These are phyloP conservation scores for Polygonum maritimum DNA, from an alignment of 148 eudicot genomes.

Conservation along the genomic window DNA sequence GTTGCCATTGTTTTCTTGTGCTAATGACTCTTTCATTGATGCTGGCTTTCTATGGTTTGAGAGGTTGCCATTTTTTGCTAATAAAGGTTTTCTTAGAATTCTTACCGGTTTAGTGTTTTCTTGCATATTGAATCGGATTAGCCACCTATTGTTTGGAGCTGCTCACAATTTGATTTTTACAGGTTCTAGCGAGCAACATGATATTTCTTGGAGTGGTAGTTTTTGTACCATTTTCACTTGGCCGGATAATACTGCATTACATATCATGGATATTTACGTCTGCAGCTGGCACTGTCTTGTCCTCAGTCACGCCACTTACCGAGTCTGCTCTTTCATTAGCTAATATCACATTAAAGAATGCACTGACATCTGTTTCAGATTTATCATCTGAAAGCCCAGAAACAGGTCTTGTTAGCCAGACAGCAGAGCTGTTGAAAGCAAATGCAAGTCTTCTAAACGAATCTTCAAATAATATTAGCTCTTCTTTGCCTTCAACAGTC, in stretches of 20 bases:
- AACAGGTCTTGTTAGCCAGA: slow-evolving; percentile 36
- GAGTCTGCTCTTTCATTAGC: slow-evolving; percentile 77
- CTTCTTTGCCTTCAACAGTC: slow-evolving; percentile 44
- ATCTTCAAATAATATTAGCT: slow-evolving; percentile 38
- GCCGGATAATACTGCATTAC: slow-evolving; percentile 72
- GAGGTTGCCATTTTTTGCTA: background rate
- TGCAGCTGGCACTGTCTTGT: slow-evolving; percentile 55
- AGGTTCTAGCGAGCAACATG: slow-evolving; percentile 98
- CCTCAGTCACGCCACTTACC: slow-evolving; percentile 65
- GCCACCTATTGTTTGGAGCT: background rate
- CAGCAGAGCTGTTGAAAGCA: slow-evolving; percentile 45
- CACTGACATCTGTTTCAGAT: slow-evolving; percentile 64
- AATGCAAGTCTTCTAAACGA: slow-evolving; percentile 52
- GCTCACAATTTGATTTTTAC: slow-evolving; percentile 14
- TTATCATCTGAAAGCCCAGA: slow-evolving; percentile 52
- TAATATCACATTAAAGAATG: slow-evolving; percentile 77
- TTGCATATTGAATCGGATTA: background rate
- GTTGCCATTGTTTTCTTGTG: background rate
- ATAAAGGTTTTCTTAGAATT: background rate
- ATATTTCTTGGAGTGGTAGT: slow-evolving; percentile 90
- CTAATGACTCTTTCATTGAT: background rate
- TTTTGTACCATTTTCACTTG: slow-evolving; percentile 81
- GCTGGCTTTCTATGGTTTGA: background rate
- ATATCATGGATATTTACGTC: slow-evolving; percentile 67
- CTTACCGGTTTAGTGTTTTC: background rate